Percentiles rank a stretch among this genome's conserved stretches.
Conservation (phyloP, 352 stramenopile species). For the Thalassiosira gravida region DNA sequence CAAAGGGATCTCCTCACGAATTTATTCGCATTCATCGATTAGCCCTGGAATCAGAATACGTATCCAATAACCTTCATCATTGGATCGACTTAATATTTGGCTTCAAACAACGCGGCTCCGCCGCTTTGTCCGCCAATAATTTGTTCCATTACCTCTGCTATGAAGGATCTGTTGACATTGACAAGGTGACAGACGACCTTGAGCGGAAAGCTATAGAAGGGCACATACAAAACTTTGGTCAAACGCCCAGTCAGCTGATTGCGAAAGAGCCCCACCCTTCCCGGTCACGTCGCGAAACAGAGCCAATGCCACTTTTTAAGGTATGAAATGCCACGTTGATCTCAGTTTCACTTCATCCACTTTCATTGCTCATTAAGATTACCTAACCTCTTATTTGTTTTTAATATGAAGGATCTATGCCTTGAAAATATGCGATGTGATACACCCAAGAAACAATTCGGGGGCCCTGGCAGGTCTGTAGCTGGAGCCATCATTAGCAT, state of each 20-base stretch:
- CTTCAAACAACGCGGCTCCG: conserved; percentile 93
- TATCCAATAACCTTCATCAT: conserved; percentile 93
- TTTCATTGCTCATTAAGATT: not conserved
- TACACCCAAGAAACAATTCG: conserved; percentile 81
- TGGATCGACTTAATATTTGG: conserved; percentile 99
- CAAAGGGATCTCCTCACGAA: conserved; percentile 91
- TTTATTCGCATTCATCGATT: conserved; percentile 94
- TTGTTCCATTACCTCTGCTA: conserved; percentile 99
- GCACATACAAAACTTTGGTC: conserved; percentile 97
- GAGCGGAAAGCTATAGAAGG: conserved; percentile 92
- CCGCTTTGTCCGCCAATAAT: conserved; percentile 93
- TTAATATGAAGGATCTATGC: conserved; percentile 34
- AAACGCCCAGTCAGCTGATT: conserved; percentile 96
- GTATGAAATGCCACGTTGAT: conserved; percentile 33
- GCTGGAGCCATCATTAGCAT: conserved; percentile 71
- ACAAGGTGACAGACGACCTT: conserved; percentile 90
- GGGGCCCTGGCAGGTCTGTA: conserved; percentile 45
- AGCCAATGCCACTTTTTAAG: conserved; percentile 68
- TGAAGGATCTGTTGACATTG: conserved; percentile 96
- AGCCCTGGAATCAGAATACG: conserved; percentile 96
- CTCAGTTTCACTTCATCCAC: conserved; percentile 24
- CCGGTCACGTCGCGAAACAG: conserved; percentile 58
- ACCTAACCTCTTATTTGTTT: not conserved
- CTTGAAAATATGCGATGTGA: conserved; percentile 65
- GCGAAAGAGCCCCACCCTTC: conserved; percentile 74